These are phyloP conservation scores for Trypanosoma boissoni DNA, from an alignment of 208 protist genomes.

Conservation along the genomic window DNA sequence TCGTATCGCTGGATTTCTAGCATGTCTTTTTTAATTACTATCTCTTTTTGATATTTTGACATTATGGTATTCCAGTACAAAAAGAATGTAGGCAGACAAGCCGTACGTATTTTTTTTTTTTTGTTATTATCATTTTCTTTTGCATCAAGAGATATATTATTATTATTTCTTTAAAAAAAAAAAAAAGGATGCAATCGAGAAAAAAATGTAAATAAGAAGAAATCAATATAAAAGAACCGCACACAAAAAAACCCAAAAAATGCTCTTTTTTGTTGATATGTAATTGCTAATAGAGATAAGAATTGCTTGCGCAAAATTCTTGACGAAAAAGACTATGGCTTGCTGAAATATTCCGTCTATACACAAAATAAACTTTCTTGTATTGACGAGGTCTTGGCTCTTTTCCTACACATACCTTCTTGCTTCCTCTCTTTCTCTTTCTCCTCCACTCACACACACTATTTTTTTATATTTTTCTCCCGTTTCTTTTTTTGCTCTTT, in stretches of 20 bases:
- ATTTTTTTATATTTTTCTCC: constrained; percentile 8
- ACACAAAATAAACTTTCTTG: background rate
- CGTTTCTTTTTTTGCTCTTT: constrained; percentile 14
- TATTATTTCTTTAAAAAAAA: background rate
- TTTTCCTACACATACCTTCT: constrained; percentile 1
- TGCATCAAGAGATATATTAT: background rate
- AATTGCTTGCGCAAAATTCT: too few relatives aligned
- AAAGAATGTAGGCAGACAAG: too few relatives aligned
- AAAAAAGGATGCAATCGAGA: background rate
- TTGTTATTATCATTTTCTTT: background rate
- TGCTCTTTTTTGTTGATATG: background rate
- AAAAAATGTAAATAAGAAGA: too few relatives aligned
- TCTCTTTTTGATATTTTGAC: too few relatives aligned
- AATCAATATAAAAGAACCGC: background rate
- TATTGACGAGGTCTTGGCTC: background rate
- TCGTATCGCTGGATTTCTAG: constrained; percentile 88
- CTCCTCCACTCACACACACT: background rate
- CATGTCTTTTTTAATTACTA: too few relatives aligned
- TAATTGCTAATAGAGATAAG: background rate
- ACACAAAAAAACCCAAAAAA: background rate
- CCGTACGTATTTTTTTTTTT: constrained; percentile 8
- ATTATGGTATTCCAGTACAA: too few relatives aligned
- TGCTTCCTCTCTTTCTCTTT: background rate
- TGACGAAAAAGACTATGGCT: too few relatives aligned
- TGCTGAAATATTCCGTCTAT: background rate